phyloP scores from a whole-genome alignment of 768 basidiomycete species.

The Kwoniella bestiolae region DNA sequence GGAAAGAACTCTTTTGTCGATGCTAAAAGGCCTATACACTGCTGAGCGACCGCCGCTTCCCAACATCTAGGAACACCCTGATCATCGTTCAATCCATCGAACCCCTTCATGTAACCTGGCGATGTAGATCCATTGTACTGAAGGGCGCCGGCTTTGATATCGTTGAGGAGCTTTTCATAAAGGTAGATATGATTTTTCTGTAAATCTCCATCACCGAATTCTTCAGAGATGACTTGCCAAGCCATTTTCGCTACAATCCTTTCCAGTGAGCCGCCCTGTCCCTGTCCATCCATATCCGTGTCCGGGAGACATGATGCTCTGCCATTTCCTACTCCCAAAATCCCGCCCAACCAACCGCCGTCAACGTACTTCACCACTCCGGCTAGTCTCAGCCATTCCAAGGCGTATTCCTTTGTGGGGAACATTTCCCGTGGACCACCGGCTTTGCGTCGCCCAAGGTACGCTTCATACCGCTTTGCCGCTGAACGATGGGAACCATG shows the following conservation, averaged over 20 bases:
- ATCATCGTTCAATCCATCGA: constrained; percentile 42
- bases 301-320: constrained; percentile 3
- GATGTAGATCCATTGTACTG: constrained; percentile 11
- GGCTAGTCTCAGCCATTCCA: constrained; percentile 42
- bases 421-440: constrained; percentile 49
- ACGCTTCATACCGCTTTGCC: constrained; percentile 38
- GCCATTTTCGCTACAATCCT: constrained; percentile 43
- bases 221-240: constrained; percentile 54
- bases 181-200: constrained; percentile 50
- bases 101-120: constrained; percentile 30
- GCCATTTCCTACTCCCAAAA: constrained; percentile 31
- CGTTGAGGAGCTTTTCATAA: constrained; percentile 40
- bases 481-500: constrained; percentile 29
- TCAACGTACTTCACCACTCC: constrained; percentile 55
- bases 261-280: too few relatives aligned
- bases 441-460: constrained; percentile 35
- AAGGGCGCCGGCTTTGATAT: constrained; percentile 15
- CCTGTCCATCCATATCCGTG: too few relatives aligned
- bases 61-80: constrained; percentile 47
- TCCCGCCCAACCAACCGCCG: constrained; percentile 43
- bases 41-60: constrained; percentile 52
- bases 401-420: constrained; percentile 38
- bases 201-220: constrained; percentile 54
- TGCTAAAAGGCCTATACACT: constrained; percentile 47
- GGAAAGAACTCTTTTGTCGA: constrained; percentile 43